These are phyloP conservation scores for Colletotrichum theobromicola DNA, from an alignment of 2,329 filamentous ascomycete species.

Conservation along the genomic window DNA sequence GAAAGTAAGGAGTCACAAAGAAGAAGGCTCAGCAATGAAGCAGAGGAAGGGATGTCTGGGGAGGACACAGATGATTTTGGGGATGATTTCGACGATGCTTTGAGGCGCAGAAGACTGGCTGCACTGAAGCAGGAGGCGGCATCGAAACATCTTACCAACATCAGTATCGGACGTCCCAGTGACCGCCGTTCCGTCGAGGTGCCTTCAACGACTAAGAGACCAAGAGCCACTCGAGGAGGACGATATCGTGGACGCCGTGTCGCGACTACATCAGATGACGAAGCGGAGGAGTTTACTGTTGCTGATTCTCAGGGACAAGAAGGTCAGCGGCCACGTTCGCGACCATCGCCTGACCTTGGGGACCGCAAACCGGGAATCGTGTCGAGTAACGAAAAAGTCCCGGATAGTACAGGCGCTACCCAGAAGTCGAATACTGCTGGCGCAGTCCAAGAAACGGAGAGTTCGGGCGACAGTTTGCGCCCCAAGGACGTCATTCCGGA, in stretches of 20 bases:
- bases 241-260: neutral
- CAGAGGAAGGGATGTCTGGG: constrained; percentile 31
- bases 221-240: neutral
- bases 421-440: neutral
- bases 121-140: constrained; percentile 44
- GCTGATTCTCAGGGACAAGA: constrained; percentile 21
- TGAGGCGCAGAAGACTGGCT: constrained; percentile 41
- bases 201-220: constrained; percentile 1
- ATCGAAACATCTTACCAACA: constrained; percentile 43
- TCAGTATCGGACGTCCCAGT: constrained; percentile 34
- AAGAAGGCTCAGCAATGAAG: constrained; percentile 33
- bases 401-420: constrained; percentile 12
- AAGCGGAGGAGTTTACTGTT: constrained; percentile 17
- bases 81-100: constrained; percentile 34
- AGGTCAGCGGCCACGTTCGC: neutral
- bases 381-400: constrained; percentile 17
- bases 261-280: constrained; percentile 5
- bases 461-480: constrained; percentile 17
- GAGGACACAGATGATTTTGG: constrained; percentile 41
- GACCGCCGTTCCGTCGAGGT: neutral
- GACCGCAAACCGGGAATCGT: neutral
- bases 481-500: constrained; percentile 31
- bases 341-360: neutral
- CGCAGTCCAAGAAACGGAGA: neutral
- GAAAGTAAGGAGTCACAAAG: constrained; percentile 51